Percentiles rank a stretch among this genome's conserved stretches.
Conservation (phyloP, 441 rosid genomes). For the Aleurites moluccanus region DNA sequence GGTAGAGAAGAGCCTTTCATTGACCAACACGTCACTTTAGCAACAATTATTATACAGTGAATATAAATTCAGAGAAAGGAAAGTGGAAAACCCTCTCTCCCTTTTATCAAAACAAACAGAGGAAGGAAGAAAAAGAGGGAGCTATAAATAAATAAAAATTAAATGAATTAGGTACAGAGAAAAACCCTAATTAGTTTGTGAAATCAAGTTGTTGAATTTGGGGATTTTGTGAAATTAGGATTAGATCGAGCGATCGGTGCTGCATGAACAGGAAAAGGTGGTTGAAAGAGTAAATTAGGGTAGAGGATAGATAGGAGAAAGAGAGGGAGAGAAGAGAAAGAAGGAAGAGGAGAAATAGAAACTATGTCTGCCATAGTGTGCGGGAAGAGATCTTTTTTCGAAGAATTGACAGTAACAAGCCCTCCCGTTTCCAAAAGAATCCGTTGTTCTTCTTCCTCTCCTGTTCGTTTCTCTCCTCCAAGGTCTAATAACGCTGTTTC, state of each 20-base stretch:
- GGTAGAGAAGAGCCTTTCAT: slow-evolving; percentile 1
- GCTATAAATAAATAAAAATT: not conserved
- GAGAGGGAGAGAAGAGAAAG: slow-evolving; percentile 27
- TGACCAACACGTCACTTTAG: slow-evolving; percentile 11
- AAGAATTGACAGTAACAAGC: slow-evolving; percentile 58
- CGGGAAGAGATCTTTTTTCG: slow-evolving; percentile 97
- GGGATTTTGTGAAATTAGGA: not conserved
- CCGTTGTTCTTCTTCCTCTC: slow-evolving; percentile 70
- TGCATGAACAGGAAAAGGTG: slow-evolving; percentile 25
- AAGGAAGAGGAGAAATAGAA: slow-evolving; percentile 29
- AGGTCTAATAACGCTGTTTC: slow-evolving; percentile 32
- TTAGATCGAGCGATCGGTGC: slow-evolving; percentile 6
- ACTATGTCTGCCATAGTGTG: slow-evolving; percentile 99
- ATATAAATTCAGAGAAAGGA: not conserved
- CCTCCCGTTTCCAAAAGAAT: slow-evolving; percentile 72
- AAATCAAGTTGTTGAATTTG: not conserved
- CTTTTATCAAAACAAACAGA: not conserved
- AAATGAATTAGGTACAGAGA: slow-evolving; percentile 1
- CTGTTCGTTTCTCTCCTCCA: slow-evolving; percentile 57
- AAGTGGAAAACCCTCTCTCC: not conserved
- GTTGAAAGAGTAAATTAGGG: slow-evolving; percentile 20
- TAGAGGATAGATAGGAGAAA: slow-evolving; percentile 18
- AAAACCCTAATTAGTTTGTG: not conserved
- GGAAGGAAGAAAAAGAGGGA: not conserved
- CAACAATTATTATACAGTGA: not conserved